Evolutionary conservation across 2,329 filamentous ascomycete genomes (phyloP).

Genomic region (Lasiodiplodia theobromae): DNA sequence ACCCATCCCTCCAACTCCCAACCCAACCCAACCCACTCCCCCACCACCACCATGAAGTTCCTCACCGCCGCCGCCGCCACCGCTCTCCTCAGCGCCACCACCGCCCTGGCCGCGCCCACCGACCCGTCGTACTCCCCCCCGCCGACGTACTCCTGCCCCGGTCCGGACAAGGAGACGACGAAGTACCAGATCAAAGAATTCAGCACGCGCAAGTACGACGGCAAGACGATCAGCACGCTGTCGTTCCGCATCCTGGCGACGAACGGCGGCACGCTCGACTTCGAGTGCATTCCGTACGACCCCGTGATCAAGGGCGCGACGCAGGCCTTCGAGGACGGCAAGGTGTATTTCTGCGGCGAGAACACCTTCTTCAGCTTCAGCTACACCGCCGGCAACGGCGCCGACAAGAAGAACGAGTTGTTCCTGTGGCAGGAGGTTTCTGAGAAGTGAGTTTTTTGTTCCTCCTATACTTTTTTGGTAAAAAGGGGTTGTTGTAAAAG

Average conservation of each 20-base stretch:
- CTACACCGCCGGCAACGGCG: too few species aligned
- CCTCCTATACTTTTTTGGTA: too few species aligned
- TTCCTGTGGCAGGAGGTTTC: background rate
- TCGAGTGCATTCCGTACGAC: constrained; percentile 19
- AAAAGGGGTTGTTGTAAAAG: too few species aligned
- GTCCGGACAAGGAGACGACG: background rate
- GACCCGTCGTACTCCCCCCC: too few species aligned
- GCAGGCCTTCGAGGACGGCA: background rate
- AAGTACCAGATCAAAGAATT: constrained; percentile 16
- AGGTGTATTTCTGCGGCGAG: constrained; percentile 19
- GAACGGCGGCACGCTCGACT: constrained; percentile 17
- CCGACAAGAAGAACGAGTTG: too few species aligned
- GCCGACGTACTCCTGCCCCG: too few species aligned
- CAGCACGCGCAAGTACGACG: constrained; percentile 16
- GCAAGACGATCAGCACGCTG: constrained; percentile 14
- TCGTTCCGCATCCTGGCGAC: constrained; percentile 22
- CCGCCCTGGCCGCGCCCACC: background rate
- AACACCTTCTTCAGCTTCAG: constrained; percentile 8
- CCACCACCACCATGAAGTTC: constrained; percentile 6
- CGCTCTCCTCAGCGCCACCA: constrained; percentile 6
- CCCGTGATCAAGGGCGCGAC: background rate
- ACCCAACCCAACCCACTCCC: background rate
- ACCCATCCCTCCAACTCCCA: background rate
- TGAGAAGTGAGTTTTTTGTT: background rate
- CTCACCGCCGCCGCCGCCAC: background rate